phyloP scores from a whole-genome alignment of 169 alveolate species.

The Babesia ovis region DNA sequence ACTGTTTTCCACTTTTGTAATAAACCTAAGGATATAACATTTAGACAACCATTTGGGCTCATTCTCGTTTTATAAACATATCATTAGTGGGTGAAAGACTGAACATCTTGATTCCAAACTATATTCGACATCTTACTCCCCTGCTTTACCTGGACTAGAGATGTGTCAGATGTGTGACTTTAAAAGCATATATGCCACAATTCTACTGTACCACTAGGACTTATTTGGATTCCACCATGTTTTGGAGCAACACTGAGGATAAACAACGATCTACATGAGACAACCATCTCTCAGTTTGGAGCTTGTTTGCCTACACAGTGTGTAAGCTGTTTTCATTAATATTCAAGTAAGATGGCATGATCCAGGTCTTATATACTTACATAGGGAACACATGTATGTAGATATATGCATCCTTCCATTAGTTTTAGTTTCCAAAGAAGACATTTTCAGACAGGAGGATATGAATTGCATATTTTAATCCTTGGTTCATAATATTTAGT shows the following conservation, averaged over 20 bases:
- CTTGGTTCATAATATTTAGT: no score
- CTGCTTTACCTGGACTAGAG: not conserved
- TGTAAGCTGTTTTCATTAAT: not conserved
- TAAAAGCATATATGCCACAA: not conserved
- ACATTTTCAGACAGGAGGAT: no score
- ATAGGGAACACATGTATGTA: not conserved
- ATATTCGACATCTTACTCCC: not conserved
- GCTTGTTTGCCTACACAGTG: no score
- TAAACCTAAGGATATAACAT: not conserved
- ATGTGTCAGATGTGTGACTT: not conserved
- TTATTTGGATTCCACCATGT: not conserved
- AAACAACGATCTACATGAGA: no score
- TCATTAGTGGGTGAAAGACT: no score
- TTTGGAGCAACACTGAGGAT: not conserved
- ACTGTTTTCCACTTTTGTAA: not conserved
- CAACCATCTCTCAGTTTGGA: no score
- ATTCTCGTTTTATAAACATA: not conserved
- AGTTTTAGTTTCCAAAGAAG: not conserved
- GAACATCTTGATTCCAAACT: not conserved
- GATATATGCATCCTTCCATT: not conserved
- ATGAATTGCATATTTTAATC: no score
- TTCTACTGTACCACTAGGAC: not conserved
- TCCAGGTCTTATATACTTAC: not conserved
- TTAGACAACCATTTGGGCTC: not conserved
- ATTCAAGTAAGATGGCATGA: not conserved